phyloP scores from a whole-genome alignment of 768 basidiomycete species.

The Mycena vitilis region DNA sequence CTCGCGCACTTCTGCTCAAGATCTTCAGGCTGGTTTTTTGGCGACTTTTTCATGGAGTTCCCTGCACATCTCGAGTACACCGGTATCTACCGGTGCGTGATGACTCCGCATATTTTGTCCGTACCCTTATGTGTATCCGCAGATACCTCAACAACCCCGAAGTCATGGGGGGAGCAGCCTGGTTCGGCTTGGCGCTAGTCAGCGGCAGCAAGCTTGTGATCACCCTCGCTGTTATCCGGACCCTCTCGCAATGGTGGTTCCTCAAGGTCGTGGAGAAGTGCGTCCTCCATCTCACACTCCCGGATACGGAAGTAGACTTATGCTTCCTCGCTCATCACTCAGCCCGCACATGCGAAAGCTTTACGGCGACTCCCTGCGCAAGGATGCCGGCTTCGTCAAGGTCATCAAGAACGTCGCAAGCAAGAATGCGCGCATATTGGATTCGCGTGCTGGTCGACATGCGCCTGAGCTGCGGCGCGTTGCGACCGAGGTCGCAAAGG shows the following conservation, averaged over 20 bases:
- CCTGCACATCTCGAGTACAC: slow-evolving; percentile 93
- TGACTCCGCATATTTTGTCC: slow-evolving; percentile 3
- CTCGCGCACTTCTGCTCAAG: neutral
- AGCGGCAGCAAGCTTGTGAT: slow-evolving; percentile 95
- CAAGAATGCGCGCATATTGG: slow-evolving; percentile 81
- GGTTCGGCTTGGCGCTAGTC: slow-evolving; percentile 93
- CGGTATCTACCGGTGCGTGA: slow-evolving; percentile 89
- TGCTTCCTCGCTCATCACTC: neutral
- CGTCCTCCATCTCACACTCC: slow-evolving; percentile 42
- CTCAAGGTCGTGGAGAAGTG: slow-evolving; percentile 91
- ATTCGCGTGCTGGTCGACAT: slow-evolving; percentile 82
- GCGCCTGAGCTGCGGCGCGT: slow-evolving; percentile 85
- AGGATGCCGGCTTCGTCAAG: slow-evolving; percentile 97
- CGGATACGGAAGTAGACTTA: neutral
- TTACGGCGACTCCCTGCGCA: slow-evolving; percentile 92
- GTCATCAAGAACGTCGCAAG: slow-evolving; percentile 95
- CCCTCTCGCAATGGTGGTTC: slow-evolving; percentile 97
- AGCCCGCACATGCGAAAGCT: slow-evolving; percentile 99
- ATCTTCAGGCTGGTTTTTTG: slow-evolving; percentile 90
- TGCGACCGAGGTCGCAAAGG: slow-evolving; percentile 54
- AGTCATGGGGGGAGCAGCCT: slow-evolving; percentile 94
- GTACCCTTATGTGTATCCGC: slow-evolving; percentile 10
- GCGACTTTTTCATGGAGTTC: slow-evolving; percentile 96
- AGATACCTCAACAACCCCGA: slow-evolving; percentile 97
- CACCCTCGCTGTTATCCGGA: slow-evolving; percentile 82